Evolutionary conservation across 2,329 filamentous ascomycete species (phyloP), one percentile per base, ranked within the genome.

Genomic region (Emmonsiellopsis sp.): DNA sequence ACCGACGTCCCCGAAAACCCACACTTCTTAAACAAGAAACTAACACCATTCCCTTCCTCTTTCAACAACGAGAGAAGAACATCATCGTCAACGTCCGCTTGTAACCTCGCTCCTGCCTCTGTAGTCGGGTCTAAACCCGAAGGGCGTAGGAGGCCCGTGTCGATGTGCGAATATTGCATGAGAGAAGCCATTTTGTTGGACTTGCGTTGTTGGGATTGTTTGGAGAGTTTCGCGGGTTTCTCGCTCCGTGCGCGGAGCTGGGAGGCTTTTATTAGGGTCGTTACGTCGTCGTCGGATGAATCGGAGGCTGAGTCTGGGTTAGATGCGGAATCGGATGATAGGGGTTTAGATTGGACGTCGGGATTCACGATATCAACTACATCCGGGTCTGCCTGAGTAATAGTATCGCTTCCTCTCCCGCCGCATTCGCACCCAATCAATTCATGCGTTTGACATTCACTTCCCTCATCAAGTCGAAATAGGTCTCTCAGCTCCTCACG

Each of bases 381-480:
- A 9, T 13, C 8, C 4, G 13, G 17, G 10, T 17, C 34, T 39
- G n/a, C n/a, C 3, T 5, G 46, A 13, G 27, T 3, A 33, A 27
- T 36, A 7, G 46, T 45, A n/a, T 6, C 39, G 9, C 37, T 31
- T 32, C 82, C 83, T 7, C 65, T 71, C 0, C 83, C 83, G 5
- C 74, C 76, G 62, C 85, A 88, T 1, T 67, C 65, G 65, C 85
- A 88, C 0, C 77, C 78, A 0, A 88, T 67, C 1, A 87, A 68
- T 50, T 86, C 81, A 63, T 88, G 85, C 2, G 85, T 88, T 62
- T 85, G 82, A 53, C 85, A 86, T 6, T 69, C 71, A 8, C 77
- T 74, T 9, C 74, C 73, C 54, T 83, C 77, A 60, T 88, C 82
- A 0, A 88, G 69, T 2, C 77, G 77, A 62, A 88, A 88, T 1